These are phyloP conservation scores for Gnomoniopsis sp. DNA, from an alignment of 2,329 filamentous ascomycete species.

Conservation along the genomic window DNA sequence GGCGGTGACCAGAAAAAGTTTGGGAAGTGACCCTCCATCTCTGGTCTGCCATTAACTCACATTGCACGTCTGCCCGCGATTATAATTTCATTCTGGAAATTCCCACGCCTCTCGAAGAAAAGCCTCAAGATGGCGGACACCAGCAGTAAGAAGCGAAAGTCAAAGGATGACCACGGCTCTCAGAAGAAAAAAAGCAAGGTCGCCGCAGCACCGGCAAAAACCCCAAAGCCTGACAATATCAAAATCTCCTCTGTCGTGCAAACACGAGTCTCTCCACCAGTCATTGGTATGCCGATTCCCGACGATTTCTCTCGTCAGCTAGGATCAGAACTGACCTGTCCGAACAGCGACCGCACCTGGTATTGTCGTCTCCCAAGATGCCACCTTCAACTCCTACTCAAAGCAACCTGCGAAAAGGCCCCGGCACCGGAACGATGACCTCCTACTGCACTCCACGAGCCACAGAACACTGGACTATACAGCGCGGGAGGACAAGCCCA, in stretches of 20 bases:
- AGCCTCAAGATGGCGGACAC: slow-evolving; percentile 30
- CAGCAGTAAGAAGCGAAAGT: slow-evolving; percentile 52
- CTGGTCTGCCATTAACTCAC: neutral
- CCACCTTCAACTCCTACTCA: slow-evolving; percentile 48
- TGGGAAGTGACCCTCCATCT: neutral
- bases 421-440: slow-evolving; percentile 36
- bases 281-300: slow-evolving; percentile 27
- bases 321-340: neutral
- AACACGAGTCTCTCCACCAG: slow-evolving; percentile 24
- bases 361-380: slow-evolving; percentile 32
- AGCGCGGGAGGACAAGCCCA: slow-evolving; percentile 48
- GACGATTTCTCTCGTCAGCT: neutral
- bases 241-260: slow-evolving; percentile 26
- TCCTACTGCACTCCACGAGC: slow-evolving; percentile 55
- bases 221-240: slow-evolving; percentile 31
- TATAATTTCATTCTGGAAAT: neutral
- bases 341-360: slow-evolving; percentile 39
- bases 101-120: neutral
- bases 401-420: slow-evolving; percentile 32
- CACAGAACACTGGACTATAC: slow-evolving; percentile 60
- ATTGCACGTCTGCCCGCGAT: neutral
- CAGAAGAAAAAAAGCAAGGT: slow-evolving; percentile 51
- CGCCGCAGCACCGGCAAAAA: slow-evolving; percentile 37
- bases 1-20: slow-evolving; percentile 13
- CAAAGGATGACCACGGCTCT: slow-evolving; percentile 36